Base-by-base conservation (phyloP, 2,329 filamentous ascomycete species). In the Ophiocordyceps australis region DNA sequence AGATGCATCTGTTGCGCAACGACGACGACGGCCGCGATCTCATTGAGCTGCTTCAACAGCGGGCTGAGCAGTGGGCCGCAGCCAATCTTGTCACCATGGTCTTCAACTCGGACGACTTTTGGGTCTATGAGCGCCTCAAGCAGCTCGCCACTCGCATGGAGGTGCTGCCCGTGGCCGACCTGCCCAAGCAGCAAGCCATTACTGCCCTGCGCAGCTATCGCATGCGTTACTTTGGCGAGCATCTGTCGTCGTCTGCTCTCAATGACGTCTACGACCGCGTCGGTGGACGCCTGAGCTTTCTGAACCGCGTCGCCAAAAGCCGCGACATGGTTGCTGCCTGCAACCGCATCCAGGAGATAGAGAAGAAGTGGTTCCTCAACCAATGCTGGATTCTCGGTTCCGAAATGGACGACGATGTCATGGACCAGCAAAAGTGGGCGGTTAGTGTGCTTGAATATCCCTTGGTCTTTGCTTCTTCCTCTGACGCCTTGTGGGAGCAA, bases 91-190 rank as follows among this genome's bases (percentile, higher is more conserved):
- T 91, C 17, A 95, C 89, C 2, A 68, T 82, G 60, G 74, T 98
- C 18, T 83, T 98, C 55, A 95, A 94, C 52, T 85, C 74, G 28
- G 89, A 98, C 49, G 89, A 95, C 46, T 98, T 93, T 52, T 98
- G 89, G 89, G 79, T 98, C 1, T 95, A 94, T 41, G 89, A 98
- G 49, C 69, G 85, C 10, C 57, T 98, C 27, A 94, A 94, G 58
- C 75, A 81, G 46, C 75, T 93, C 31, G 81, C 83, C 4, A 93
- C 85, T 3, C 72, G 89, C 23, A 92, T 98, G 81, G 85, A 94
- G 43, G 78, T 98, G 5, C 74, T 92, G 20, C 72, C 82, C 7
- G 74, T 98, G 22, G 64, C 68, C 5, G 89, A 98, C 47, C 58
- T 98, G 6, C 70, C 77, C 26, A 93, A 85, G 46, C 47, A 57